Base-by-base conservation (phyloP, 2,329 filamentous ascomycete genomes). In the Verticillium klebahnii region DNA sequence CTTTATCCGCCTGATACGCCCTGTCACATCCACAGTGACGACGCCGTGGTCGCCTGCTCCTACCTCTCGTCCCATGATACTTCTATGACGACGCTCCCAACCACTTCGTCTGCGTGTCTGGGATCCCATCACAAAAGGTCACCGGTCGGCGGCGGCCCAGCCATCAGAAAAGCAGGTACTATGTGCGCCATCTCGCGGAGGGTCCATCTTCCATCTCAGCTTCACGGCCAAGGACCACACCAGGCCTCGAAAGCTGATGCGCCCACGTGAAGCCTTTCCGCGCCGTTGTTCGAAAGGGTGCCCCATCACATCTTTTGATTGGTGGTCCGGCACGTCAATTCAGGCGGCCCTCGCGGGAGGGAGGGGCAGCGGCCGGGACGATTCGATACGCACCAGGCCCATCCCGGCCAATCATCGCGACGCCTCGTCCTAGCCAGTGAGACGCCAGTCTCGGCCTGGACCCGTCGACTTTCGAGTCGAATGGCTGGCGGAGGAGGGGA, bases 201-300 rank as follows among this genome's bases (percentile, higher is more conserved):
- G 55, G 55, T 19, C 12, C 32, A 11, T 36, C n/a, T 36, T 57
- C 55, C 55, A 57, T 23, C 31, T 57, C 31, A 57, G 19, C n/a
- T 57, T 25, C 23, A 25, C 39, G 37, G 37, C 56, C 56, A 34
- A 39, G n/a, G 25, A n/a, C 56, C 56, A 12, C 36, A 36, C 56
- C 36, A 31, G 34, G 36, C 34, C 29, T 19, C 39, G 40, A n/a
- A 45, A 25, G 56, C 36, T 39, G 19, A 45, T 50, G 57, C 39
- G 57, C 57, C 57, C 57, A 58, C 57, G 57, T 58, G 57, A 58
- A 58, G 39, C 57, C 58, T 39, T 52, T 52, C 58, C 58, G 34
- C 58, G 25, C 25, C 58, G n/a, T 15, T 32, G 34, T n/a, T 31
- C 31, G 9, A 39, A 39, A 32, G 45, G 58, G 58, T 60, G 58